Evolutionary conservation across 768 basidiomycete species (phyloP).

Genomic region (Pisolithus marmoratus): DNA sequence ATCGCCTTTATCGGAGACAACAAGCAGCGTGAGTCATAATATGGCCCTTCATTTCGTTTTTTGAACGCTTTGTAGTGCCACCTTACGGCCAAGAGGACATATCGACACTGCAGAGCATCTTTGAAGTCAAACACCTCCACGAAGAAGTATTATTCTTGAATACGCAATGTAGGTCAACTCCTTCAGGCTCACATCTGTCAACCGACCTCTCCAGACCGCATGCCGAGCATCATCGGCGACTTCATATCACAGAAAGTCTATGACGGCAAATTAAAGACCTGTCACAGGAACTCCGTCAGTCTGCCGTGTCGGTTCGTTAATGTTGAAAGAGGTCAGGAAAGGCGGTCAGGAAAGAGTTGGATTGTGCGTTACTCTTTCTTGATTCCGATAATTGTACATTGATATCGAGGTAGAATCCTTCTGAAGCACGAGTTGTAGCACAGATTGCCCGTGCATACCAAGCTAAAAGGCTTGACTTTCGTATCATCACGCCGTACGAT

Average conservation of each 20-base stretch:
- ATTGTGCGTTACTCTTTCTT: constrained; percentile 18
- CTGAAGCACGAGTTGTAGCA: constrained; percentile 48
- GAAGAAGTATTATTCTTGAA: constrained; percentile 48
- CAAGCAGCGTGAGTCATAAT: constrained; percentile 26
- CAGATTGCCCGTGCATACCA: constrained; percentile 50
- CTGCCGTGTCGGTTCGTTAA: constrained; percentile 40
- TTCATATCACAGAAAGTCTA: constrained; percentile 70
- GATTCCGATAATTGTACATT: not conserved
- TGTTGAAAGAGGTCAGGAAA: constrained; percentile 10
- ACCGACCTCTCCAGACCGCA: constrained; percentile 52
- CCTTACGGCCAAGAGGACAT: constrained; percentile 73
- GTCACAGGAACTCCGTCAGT: constrained; percentile 42
- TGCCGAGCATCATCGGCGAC: constrained; percentile 70
- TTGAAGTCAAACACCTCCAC: constrained; percentile 61
- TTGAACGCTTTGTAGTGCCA: constrained; percentile 46
- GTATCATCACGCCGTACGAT: no score
- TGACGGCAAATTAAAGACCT: constrained; percentile 48
- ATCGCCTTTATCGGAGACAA: constrained; percentile 37
- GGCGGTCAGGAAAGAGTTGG: constrained; percentile 30
- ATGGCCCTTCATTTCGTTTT: not conserved
- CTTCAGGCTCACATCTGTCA: not conserved
- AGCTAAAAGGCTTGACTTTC: constrained; percentile 46
- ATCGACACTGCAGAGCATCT: constrained; percentile 59
- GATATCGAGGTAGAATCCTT: constrained; percentile 42
- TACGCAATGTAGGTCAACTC: constrained; percentile 59